These are phyloP conservation scores for Blastobotrys persicus DNA, from an alignment of 1,139 yeast species.

Conservation along the genomic window DNA sequence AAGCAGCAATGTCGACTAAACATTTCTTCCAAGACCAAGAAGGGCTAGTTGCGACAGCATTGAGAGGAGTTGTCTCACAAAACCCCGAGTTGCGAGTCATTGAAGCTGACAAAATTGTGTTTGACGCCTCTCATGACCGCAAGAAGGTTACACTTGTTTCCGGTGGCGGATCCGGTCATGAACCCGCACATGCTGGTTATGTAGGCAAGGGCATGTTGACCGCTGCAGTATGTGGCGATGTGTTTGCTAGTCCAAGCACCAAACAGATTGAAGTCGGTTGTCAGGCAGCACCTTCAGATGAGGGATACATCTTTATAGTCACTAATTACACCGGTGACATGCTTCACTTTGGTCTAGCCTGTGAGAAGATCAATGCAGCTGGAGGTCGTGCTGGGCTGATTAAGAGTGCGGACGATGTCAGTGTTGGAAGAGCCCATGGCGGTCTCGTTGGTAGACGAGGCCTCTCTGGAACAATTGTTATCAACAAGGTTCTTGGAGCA, in stretches of 20 bases:
- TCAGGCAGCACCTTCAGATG: conserved; percentile 35
- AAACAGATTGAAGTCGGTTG: conserved; percentile 44
- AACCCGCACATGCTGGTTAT: conserved; percentile 48
- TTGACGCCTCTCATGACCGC: conserved; percentile 35
- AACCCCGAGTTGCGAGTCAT: conserved; percentile 35
- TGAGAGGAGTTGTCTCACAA: conserved; percentile 34
- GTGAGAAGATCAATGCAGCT: conserved; percentile 29
- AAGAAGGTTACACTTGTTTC: conserved; percentile 40
- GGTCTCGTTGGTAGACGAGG: conserved; percentile 52
- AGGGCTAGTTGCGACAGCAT: conserved; percentile 28
- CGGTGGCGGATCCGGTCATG: conserved; percentile 51
- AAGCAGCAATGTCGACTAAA: conserved; percentile 25
- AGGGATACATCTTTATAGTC: conserved; percentile 50
- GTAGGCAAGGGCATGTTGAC: conserved; percentile 47
- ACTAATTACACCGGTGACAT: conserved; percentile 62
- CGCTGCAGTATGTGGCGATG: conserved; percentile 48
- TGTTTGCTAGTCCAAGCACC: conserved; percentile 47
- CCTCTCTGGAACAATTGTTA: conserved; percentile 46
- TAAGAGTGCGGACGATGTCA: conserved; percentile 46
- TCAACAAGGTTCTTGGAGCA: conserved; percentile 47
- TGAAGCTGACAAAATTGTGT: conserved; percentile 42
- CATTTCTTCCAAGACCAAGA: conserved; percentile 38
- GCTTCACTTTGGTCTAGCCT: conserved; percentile 54
- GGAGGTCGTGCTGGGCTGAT: conserved; percentile 26
- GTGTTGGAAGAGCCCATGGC: conserved; percentile 46